Base-by-base conservation (phyloP, 1,139 yeast species). In the Nakaseomyces uthaithaninus region DNA sequence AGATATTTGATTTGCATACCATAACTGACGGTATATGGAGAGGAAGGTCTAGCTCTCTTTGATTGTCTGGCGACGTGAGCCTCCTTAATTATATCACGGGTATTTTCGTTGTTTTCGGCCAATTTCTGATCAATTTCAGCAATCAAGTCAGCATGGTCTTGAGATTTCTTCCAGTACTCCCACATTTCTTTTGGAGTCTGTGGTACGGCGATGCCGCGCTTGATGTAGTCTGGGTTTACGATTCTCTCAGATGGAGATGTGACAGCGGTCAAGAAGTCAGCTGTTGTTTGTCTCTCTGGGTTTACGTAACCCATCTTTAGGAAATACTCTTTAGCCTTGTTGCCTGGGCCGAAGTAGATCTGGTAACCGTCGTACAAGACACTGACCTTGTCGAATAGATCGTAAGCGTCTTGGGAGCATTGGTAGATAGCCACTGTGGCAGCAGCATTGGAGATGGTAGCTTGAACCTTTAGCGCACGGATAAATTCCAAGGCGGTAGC, bases 381-480 rank as follows among this genome's bases (percentile, higher is more conserved):
- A 12, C 68, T 61, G 4, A 68, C 74, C 45, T 68, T 69, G 50
- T 69, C 72, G 48, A 69, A 69, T 26, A 62, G 56, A 42, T 67
- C 67, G 47, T 69, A 69, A 2, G 82, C 82, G 55, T 75, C 81
- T 64, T 81, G 85, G 27, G 85, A 77, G 51, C 89, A 84, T 65
- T 84, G 94, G 61, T 84, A 84, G 44, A 84, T 78, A 20, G 94
- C 86, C 47, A 85, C 81, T 37, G 82, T 64, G 1, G 86, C 76
- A 20, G 89, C 71, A 12, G 75, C 68, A 24, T 72, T 72, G 42
- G 75, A 64, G 40, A 81, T 63, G 27, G 72, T 66, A 3, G 93
- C 81, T 20, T 76, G 68, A 6, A 78, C 72, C 52, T 80, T 77
- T 50, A 84, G 65, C 22, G 89, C 80, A 53, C 76, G 70, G 42